Evolutionary conservation across 371 early-diverging fungal species (phyloP).

Genomic region (Apophysomyces variabilis): DNA sequence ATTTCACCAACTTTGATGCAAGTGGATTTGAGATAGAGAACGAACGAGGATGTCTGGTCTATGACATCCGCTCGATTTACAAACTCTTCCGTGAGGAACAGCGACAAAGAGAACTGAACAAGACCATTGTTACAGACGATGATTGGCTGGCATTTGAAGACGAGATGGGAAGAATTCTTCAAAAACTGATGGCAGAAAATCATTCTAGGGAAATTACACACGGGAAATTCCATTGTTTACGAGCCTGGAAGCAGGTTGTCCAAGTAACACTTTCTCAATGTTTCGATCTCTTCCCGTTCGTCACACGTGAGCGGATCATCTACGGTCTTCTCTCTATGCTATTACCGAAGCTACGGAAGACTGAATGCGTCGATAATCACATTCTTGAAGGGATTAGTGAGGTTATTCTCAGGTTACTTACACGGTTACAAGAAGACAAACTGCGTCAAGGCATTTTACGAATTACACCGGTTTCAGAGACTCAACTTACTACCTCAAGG

Average conservation of each 20-base stretch:
- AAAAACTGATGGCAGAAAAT: conserved; percentile 64
- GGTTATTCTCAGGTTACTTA: conserved; percentile 61
- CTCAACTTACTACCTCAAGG: conserved; percentile 33
- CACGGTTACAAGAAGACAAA: conserved; percentile 37
- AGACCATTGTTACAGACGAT: conserved; percentile 43
- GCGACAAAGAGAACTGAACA: conserved; percentile 34
- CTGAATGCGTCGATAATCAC: conserved; percentile 31
- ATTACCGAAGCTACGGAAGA: conserved; percentile 56
- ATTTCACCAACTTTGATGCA: conserved; percentile 29
- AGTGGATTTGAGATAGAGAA: conserved; percentile 42
- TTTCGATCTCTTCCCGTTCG: conserved; percentile 63
- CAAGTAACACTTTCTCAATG: conserved; percentile 72
- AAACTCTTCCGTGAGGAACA: conserved; percentile 24
- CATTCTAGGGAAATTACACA: conserved; percentile 64
- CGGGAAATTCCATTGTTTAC: conserved; percentile 65
- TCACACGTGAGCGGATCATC: conserved; percentile 62
- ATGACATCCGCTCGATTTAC: conserved; percentile 71
- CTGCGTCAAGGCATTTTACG: conserved; percentile 42
- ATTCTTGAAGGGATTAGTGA: conserved; percentile 66
- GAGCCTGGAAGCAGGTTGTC: conserved; percentile 83
- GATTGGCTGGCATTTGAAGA: conserved; percentile 48
- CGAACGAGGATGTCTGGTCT: conserved; percentile 62
- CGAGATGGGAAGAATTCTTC: conserved; percentile 60
- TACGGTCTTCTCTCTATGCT: conserved; percentile 65
- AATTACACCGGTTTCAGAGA: conserved; percentile 23